A percentile compares a stretch with the other conserved stretches of the same genome.
phyloP scores from a whole-genome alignment of 495 filamentous ascomycete species.

The Neurospora intermedia region DNA sequence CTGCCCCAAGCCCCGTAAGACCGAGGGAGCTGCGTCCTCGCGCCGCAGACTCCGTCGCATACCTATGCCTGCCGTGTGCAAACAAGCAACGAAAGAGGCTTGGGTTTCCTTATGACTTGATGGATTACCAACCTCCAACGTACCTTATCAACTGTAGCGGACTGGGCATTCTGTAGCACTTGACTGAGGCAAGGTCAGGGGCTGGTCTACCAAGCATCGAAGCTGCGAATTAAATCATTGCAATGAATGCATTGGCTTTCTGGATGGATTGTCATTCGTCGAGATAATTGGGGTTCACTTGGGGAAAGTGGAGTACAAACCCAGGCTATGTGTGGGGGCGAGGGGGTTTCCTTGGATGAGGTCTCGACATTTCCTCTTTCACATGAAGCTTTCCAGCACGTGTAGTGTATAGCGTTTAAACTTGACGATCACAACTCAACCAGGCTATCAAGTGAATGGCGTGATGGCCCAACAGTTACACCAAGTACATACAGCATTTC shows the following conservation, averaged over 20 bases:
- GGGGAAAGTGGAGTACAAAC: not conserved
- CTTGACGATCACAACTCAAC: not conserved
- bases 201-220: not conserved
- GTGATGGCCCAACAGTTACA: too few relatives aligned
- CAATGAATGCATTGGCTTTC: not conserved
- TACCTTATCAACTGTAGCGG: not conserved
- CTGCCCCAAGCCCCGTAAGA: conserved; percentile 32
- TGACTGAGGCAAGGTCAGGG: not conserved
- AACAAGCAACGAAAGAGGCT: not conserved
- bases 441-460: too few relatives aligned
- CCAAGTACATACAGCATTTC: not conserved
- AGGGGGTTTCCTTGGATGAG: not conserved
- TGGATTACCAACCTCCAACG: not conserved
- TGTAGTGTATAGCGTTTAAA: not conserved
- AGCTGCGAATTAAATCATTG: not conserved
- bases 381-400: not conserved
- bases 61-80: not conserved
- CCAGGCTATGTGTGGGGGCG: not conserved
- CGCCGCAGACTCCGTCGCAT: not conserved
- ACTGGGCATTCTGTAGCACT: not conserved
- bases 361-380: not conserved
- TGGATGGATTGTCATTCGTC: not conserved
- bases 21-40: not conserved
- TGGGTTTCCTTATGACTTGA: not conserved
- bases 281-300: not conserved